These are phyloP conservation scores for Albizia julibrissin DNA, from an alignment of 306 rosid genomes.

Conservation along the genomic window DNA sequence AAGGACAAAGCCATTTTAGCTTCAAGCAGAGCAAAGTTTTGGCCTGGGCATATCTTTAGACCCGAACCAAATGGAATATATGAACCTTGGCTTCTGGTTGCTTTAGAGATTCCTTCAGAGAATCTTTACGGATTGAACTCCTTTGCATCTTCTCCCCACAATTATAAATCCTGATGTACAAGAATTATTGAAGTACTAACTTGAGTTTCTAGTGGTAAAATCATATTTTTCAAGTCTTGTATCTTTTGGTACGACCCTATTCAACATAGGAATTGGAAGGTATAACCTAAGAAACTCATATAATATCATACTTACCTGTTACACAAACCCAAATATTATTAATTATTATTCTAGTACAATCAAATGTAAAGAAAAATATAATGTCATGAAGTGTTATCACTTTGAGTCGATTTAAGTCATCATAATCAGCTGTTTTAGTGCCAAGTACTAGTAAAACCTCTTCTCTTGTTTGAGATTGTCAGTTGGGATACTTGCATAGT, in stretches of 20 bases:
- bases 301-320: conserved; percentile 25
- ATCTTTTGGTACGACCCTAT: background rate
- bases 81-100: background rate
- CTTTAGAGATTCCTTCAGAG: background rate
- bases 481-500: conserved; percentile 9
- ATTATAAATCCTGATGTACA: background rate
- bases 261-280: background rate
- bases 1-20: conserved; percentile 42
- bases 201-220: background rate
- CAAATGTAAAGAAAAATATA: too few relatives aligned
- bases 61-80: background rate
- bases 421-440: conserved; percentile 18
- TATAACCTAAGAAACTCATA: conserved; percentile 13
- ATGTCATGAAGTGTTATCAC: background rate
- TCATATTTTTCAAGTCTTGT: background rate
- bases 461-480: conserved; percentile 40
- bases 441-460: conserved; percentile 35
- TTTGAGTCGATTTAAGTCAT: conserved; percentile 26
- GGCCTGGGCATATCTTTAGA: conserved; percentile 28
- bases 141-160: background rate
- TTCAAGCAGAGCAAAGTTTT: conserved; percentile 46
- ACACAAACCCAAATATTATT: background rate
- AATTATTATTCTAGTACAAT: too few relatives aligned
- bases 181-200: background rate
- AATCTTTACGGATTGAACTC: background rate